Evolutionary conservation across 495 filamentous ascomycete species (phyloP).

Genomic region (Penicillium samsonianum): DNA sequence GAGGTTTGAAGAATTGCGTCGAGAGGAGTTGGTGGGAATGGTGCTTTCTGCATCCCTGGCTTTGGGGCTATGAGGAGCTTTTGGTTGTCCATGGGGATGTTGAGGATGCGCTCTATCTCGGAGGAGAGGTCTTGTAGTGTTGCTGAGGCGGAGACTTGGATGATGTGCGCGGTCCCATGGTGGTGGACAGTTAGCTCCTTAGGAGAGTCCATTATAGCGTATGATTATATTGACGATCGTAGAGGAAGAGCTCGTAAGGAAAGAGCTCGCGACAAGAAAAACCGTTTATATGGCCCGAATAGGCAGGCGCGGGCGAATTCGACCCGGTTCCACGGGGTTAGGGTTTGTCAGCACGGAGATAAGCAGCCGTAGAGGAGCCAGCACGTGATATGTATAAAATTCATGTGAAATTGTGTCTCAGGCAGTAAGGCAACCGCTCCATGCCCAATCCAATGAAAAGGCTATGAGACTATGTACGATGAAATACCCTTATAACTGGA

Average conservation of each 20-base stretch:
- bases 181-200: constrained; percentile 56
- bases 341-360: constrained; percentile 38
- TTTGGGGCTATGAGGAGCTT: constrained; percentile 74
- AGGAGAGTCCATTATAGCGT: constrained; percentile 15
- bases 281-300: constrained; percentile 6
- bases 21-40: constrained; percentile 51
- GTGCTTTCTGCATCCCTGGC: constrained; percentile 65
- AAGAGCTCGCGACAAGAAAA: neutral
- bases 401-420: constrained; percentile 12
- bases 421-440: neutral
- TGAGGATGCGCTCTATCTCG: constrained; percentile 53
- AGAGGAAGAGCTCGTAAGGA: neutral
- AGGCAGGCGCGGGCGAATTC: constrained; percentile 38
- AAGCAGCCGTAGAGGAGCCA: constrained; percentile 14
- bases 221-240: neutral
- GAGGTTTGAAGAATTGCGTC: constrained; percentile 39
- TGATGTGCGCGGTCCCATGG: constrained; percentile 70
- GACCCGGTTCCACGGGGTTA: constrained; percentile 40
- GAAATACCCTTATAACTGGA: too few relatives aligned
- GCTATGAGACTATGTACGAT: too few relatives aligned
- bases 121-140: constrained; percentile 69
- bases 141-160: constrained; percentile 66
- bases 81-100: constrained; percentile 68
- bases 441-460: too few relatives aligned
- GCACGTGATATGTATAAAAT: constrained; percentile 14